phyloP scores from a whole-genome alignment of 257 asterid species.

The Capsicum rhomboideum region DNA sequence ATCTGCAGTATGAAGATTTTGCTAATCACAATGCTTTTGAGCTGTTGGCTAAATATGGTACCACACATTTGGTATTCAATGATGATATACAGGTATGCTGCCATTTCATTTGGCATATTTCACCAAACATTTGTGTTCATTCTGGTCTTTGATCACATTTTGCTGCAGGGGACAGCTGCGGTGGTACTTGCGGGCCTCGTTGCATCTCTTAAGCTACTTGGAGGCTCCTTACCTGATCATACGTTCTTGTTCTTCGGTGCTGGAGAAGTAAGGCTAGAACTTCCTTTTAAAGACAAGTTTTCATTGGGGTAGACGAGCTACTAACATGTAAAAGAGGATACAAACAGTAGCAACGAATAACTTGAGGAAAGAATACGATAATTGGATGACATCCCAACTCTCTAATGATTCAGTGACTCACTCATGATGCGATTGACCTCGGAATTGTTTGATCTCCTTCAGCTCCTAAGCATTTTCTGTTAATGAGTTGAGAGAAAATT shows the following conservation, averaged over 20 bases:
- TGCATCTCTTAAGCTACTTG: constrained; percentile 80
- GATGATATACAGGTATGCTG: constrained; percentile 81
- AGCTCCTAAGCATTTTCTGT: too few species aligned
- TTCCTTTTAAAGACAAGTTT: background rate
- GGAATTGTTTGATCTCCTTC: background rate
- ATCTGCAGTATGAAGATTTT: constrained; percentile 77
- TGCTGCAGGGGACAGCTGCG: constrained; percentile 85
- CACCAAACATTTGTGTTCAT: background rate
- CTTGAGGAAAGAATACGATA: background rate
- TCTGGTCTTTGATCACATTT: background rate
- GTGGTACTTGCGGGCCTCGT: constrained; percentile 91
- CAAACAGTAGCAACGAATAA: background rate
- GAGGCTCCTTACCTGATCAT: constrained; percentile 82
- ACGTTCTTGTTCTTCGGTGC: constrained; percentile 96
- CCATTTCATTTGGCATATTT: background rate
- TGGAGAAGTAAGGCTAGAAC: constrained; percentile 62
- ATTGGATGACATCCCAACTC: background rate
- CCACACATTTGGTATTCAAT: constrained; percentile 84
- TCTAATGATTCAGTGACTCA: background rate
- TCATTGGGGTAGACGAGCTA: background rate
- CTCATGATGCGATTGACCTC: background rate
- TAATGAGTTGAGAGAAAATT: too few species aligned
- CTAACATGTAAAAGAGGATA: background rate
- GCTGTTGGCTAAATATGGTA: constrained; percentile 84
- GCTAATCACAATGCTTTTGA: constrained; percentile 97